A percentile compares a stretch with the other conserved stretches of the same genome.
These are phyloP conservation scores for Torulaspora indica DNA, from an alignment of 805 yeast genomes.

Conservation along the genomic window DNA sequence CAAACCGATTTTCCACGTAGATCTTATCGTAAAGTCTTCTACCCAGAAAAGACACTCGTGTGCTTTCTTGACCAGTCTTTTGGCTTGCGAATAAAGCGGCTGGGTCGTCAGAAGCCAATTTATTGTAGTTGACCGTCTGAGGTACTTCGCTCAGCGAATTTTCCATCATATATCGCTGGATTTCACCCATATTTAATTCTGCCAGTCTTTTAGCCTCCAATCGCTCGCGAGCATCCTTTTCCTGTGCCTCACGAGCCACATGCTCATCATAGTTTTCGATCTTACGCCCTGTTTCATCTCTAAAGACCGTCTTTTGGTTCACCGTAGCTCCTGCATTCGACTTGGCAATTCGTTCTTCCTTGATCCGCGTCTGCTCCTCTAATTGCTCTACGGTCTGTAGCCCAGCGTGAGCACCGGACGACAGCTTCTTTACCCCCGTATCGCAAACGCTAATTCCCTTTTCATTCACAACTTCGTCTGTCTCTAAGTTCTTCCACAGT, in stretches of 20 bases:
- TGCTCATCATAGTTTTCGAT: constrained; percentile 39
- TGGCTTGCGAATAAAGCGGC: constrained; percentile 42
- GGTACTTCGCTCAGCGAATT: constrained; percentile 28
- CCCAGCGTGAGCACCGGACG: constrained; percentile 41
- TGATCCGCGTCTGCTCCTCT: constrained; percentile 35
- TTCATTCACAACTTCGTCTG: constrained; percentile 19
- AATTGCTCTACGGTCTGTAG: constrained; percentile 46
- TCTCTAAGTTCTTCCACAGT: constrained; percentile 33
- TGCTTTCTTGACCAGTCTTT: constrained; percentile 17
- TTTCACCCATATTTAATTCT: constrained; percentile 36
- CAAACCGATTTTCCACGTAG: constrained; percentile 66
- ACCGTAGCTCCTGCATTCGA: constrained; percentile 9
- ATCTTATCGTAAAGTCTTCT: constrained; percentile 46
- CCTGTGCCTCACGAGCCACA: constrained; percentile 17
- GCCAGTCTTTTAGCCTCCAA: constrained; percentile 36
- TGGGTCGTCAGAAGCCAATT: constrained; percentile 52
- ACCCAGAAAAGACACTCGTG: constrained; percentile 38
- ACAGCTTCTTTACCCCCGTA: constrained; percentile 15
- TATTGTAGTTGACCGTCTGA: constrained; percentile 15
- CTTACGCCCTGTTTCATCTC: constrained; percentile 59
- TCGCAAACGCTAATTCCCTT: constrained; percentile 2
- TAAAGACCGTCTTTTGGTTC: constrained; percentile 42
- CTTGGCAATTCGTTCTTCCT: constrained; percentile 26
- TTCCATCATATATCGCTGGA: constrained; percentile 32
- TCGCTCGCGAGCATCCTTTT: constrained; percentile 29